phyloP scores from a whole-genome alignment of 805 yeast species.

The Spathaspora passalidarum region DNA sequence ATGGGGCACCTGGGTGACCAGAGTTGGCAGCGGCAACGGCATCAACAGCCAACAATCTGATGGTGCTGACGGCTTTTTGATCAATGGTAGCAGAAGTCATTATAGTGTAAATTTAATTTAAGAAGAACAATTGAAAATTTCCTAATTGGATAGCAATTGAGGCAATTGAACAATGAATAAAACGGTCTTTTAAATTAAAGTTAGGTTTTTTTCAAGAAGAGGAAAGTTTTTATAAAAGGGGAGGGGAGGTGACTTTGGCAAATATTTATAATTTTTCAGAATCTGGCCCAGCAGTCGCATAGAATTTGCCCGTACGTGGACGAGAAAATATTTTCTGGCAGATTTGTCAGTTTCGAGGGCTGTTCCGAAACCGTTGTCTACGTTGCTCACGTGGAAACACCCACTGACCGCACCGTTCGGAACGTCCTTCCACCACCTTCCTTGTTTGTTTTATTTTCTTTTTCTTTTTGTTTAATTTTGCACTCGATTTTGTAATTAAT shows the following conservation, averaged over 20 bases:
- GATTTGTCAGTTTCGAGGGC: neutral
- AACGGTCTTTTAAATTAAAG: neutral
- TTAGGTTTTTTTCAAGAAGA: neutral
- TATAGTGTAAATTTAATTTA: neutral
- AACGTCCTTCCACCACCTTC: conserved; percentile 1
- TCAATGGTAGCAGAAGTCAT: conserved; percentile 43
- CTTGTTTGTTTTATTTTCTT: neutral
- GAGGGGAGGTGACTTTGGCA: neutral
- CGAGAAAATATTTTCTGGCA: neutral
- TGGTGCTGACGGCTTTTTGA: conserved; percentile 75
- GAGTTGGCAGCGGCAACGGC: conserved; percentile 85
- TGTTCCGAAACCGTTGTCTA: neutral
- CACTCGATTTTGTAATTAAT: neutral
- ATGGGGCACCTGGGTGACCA: conserved; percentile 99
- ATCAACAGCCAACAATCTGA: conserved; percentile 87
- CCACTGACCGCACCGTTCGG: neutral
- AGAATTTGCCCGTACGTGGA: conserved; percentile 1
- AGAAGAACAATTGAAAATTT: conserved; percentile 5
- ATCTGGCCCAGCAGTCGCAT: neutral
- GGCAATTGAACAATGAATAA: neutral
- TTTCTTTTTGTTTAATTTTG: neutral
- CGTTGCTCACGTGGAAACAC: neutral
- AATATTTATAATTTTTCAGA: conserved; percentile 1
- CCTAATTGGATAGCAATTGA: neutral
- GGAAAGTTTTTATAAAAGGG: neutral